Percentiles rank a stretch among this genome's conserved stretches.
phyloP scores from a whole-genome alignment of 139 green algal species.

The Chlamydomonas sphaeroides region DNA sequence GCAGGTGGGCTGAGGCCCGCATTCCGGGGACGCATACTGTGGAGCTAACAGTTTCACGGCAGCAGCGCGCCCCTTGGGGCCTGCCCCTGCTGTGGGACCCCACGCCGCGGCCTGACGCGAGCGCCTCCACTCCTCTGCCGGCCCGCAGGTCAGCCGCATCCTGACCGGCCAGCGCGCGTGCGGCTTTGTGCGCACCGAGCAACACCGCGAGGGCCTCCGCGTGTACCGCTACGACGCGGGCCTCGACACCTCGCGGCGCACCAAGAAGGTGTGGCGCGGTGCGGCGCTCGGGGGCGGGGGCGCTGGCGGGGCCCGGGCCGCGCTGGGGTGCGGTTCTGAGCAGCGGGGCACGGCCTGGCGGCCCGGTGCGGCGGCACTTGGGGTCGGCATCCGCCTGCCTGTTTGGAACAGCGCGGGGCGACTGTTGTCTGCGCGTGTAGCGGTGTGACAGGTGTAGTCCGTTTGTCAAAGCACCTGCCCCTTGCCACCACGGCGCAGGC shows the following conservation, averaged over 20 bases:
- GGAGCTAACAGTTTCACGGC: not conserved
- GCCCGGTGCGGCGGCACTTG: not conserved
- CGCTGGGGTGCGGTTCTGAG: not conserved
- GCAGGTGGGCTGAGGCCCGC: not conserved
- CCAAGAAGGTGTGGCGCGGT: slow-evolving; percentile 6
- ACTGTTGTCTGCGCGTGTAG: not conserved
- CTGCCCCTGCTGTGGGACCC: not conserved
- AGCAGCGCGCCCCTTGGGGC: no score
- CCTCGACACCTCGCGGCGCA: slow-evolving; percentile 14
- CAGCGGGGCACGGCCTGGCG: not conserved
- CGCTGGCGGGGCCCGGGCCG: no score
- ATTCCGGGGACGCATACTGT: no score
- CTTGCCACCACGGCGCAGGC: not conserved
- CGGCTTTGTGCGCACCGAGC: slow-evolving; percentile 32
- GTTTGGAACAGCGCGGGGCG: no score
- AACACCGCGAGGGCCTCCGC: slow-evolving; percentile 4
- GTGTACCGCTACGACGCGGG: slow-evolving; percentile 37
- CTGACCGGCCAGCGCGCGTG: slow-evolving; percentile 22
- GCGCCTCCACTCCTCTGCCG: no score
- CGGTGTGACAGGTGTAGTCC: not conserved
- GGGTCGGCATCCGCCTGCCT: not conserved
- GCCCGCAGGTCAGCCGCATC: slow-evolving; percentile 31
- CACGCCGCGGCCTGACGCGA: no score
- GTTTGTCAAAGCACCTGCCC: no score
- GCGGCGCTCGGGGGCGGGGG: no score